Evolutionary conservation across 202 grass and related monocot species (phyloP).

Genomic region (Eragrostis tef): DNA sequence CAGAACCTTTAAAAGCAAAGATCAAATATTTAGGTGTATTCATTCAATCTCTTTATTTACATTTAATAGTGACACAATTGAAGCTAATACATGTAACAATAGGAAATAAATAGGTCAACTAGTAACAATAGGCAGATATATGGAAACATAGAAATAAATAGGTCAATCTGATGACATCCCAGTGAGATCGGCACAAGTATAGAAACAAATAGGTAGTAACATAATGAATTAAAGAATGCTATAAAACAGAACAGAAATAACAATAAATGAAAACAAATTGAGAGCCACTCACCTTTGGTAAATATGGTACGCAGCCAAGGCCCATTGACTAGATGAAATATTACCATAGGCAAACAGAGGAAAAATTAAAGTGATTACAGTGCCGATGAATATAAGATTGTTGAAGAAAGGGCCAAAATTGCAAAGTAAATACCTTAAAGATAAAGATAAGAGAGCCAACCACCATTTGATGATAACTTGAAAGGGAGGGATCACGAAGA

Average conservation of each 20-base stretch:
- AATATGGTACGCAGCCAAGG: constrained; percentile 94
- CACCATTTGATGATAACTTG: constrained; percentile 99
- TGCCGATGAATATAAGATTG: constrained; percentile 43
- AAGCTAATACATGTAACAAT: constrained; percentile 12
- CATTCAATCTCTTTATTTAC: background rate
- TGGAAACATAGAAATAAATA: background rate
- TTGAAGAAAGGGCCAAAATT: constrained; percentile 24
- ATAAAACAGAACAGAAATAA: constrained; percentile 27
- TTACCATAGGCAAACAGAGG: constrained; percentile 49
- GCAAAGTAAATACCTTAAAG: constrained; percentile 78
- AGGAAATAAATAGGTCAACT: no score
- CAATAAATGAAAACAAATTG: constrained; percentile 17
- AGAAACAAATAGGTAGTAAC: constrained; percentile 2
- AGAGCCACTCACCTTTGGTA: constrained; percentile 83
- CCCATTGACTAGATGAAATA: constrained; percentile 80
- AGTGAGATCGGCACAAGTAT: constrained; percentile 6
- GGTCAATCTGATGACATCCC: no score
- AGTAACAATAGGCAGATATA: constrained; percentile 2
- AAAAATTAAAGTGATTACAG: constrained; percentile 39
- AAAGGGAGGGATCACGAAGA: constrained; percentile 94
- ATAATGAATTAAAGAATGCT: background rate
- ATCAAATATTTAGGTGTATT: constrained; percentile 3
- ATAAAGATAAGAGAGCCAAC: constrained; percentile 91
- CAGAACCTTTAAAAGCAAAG: constrained; percentile 69
- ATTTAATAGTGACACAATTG: constrained; percentile 18